A percentile compares a stretch with the other conserved stretches of the same genome.
phyloP scores from a whole-genome alignment of 495 filamentous ascomycete species.

The Neurospora cerealis region DNA sequence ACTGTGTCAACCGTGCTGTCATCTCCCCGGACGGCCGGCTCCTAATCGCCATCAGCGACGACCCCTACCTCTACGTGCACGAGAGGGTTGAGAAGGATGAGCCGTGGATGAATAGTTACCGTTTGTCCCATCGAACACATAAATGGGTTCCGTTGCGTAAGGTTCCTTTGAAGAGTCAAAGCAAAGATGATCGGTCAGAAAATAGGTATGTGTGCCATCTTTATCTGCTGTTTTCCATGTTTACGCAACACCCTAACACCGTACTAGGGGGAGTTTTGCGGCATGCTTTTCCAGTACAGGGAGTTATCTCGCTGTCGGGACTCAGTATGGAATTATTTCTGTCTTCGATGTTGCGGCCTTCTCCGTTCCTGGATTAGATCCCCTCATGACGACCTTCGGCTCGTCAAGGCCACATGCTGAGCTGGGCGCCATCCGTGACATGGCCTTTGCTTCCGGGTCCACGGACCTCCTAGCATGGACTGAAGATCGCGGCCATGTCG shows the following conservation, averaged over 20 bases:
- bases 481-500: conserved; percentile 76
- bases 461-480: conserved; percentile 91
- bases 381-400: conserved; percentile 35
- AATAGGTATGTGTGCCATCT: conserved; percentile 15
- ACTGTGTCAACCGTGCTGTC: conserved; percentile 82
- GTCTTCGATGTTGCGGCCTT: conserved; percentile 36
- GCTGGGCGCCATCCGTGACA: conserved; percentile 75
- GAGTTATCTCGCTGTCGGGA: conserved; percentile 43
- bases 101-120: background rate
- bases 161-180: conserved; percentile 41
- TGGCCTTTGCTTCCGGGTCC: conserved; percentile 82
- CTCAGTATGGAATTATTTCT: conserved; percentile 47
- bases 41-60: conserved; percentile 77
- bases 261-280: conserved; percentile 42
- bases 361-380: conserved; percentile 23
- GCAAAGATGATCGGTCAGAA: conserved; percentile 31
- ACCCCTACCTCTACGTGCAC: conserved; percentile 75
- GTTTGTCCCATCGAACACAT: conserved; percentile 8
- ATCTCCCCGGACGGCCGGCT: conserved; percentile 81
- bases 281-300: conserved; percentile 44
- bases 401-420: conserved; percentile 50
- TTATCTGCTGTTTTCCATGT: background rate
- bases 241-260: conserved; percentile 3
- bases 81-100: conserved; percentile 20
- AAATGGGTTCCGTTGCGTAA: conserved; percentile 32